phyloP scores from a whole-genome alignment of 2,329 filamentous ascomycete genomes.

The Cercospora janseana region DNA sequence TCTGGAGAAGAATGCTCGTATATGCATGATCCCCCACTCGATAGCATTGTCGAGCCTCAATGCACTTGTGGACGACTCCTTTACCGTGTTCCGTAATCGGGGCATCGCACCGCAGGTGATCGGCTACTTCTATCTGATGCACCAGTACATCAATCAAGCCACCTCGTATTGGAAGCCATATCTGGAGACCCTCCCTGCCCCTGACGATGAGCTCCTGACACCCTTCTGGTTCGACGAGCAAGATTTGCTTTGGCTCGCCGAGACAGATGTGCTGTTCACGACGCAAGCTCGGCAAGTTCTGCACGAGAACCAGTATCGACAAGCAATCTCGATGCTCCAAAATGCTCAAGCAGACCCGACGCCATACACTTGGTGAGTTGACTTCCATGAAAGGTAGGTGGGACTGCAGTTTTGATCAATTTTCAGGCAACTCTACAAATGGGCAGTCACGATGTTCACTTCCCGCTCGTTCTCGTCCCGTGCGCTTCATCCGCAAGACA shows the following conservation, averaged over 20 bases:
- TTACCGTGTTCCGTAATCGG: constrained; percentile 32
- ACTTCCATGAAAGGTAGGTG: constrained; percentile 30
- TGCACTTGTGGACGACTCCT: constrained; percentile 38
- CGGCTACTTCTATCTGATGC: constrained; percentile 40
- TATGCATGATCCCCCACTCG: constrained; percentile 36
- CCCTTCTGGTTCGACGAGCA: constrained; percentile 38
- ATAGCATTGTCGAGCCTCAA: constrained; percentile 40
- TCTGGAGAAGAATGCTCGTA: constrained; percentile 23
- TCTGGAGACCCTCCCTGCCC: constrained; percentile 37
- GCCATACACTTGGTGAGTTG: constrained; percentile 45
- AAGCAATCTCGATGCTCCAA: constrained; percentile 36
- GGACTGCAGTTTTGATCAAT: constrained; percentile 23
- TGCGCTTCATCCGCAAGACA: constrained; percentile 35
- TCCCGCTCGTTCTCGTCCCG: constrained; percentile 52
- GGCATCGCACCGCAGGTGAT: constrained; percentile 34
- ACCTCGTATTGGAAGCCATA: constrained; percentile 42
- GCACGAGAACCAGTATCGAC: constrained; percentile 41
- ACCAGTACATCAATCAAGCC: constrained; percentile 36
- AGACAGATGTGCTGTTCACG: constrained; percentile 39
- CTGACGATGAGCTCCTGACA: constrained; percentile 34
- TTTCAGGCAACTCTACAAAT: constrained; percentile 48
- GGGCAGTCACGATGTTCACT: constrained; percentile 53
- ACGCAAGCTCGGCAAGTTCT: constrained; percentile 33
- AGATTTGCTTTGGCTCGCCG: constrained; percentile 37
- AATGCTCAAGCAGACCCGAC: constrained; percentile 34